Conservation (phyloP, 192 early-diverging fungal species). For the Backusella tarrabulga region DNA sequence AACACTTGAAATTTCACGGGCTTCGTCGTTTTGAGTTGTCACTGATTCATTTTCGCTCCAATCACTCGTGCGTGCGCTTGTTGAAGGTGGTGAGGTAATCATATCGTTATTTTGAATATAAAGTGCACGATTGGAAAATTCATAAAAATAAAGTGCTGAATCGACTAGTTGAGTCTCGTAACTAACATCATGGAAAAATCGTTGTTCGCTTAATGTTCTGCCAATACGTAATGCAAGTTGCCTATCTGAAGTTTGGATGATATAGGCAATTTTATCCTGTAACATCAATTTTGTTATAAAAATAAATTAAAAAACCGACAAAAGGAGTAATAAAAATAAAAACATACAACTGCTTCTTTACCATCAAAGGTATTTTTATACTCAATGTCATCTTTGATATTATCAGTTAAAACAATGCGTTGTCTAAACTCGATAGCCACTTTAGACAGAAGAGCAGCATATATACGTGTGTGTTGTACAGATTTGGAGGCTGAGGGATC, state of each 20-base stretch:
- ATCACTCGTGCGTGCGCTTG: slow-evolving; percentile 3
- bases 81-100: background rate
- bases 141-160: slow-evolving; percentile 76
- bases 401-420: slow-evolving; percentile 56
- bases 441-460: slow-evolving; percentile 71
- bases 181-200: slow-evolving; percentile 89
- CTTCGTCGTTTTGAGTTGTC: background rate
- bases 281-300: background rate
- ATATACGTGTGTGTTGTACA: slow-evolving; percentile 39
- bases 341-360: slow-evolving; percentile 77
- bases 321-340: background rate
- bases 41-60: slow-evolving; percentile 3
- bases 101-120: slow-evolving; percentile 5
- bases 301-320: slow-evolving; percentile 7
- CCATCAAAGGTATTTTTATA: slow-evolving; percentile 86
- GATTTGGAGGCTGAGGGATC: background rate
- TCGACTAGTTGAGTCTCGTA: slow-evolving; percentile 85
- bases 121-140: slow-evolving; percentile 46
- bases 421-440: slow-evolving; percentile 68
- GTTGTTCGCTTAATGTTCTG: slow-evolving; percentile 85
- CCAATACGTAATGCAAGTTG: slow-evolving; percentile 86
- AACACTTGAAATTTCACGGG: background rate
- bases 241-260: slow-evolving; percentile 82
- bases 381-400: slow-evolving; percentile 76
- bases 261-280: slow-evolving; percentile 58